Conservation (phyloP, 495 filamentous ascomycete genomes). For the Rhypophila decipiens region DNA sequence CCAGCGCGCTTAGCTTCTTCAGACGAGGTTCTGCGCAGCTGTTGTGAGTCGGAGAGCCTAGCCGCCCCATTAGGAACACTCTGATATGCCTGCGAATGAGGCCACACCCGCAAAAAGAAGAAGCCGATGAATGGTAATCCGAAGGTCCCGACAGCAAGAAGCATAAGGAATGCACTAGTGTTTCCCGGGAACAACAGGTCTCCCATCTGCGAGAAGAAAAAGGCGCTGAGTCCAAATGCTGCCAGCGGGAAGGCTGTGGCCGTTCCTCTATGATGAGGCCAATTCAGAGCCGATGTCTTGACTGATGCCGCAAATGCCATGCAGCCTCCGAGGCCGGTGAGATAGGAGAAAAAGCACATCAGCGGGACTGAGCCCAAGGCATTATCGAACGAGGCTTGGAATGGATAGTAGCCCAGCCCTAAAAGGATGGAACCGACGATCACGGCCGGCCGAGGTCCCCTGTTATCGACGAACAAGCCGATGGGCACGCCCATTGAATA, state of each 20-base stretch:
- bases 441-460: slow-evolving; percentile 71
- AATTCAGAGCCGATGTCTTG: slow-evolving; percentile 87
- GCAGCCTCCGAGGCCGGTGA: slow-evolving; percentile 84
- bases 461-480: slow-evolving; percentile 78
- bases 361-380: slow-evolving; percentile 60
- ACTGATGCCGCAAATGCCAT: slow-evolving; percentile 79
- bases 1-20: slow-evolving; percentile 37
- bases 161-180: slow-evolving; percentile 69
- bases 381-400: slow-evolving; percentile 57
- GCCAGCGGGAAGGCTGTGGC: slow-evolving; percentile 90
- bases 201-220: slow-evolving; percentile 84
- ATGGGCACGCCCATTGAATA: slow-evolving; percentile 86
- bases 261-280: slow-evolving; percentile 84
- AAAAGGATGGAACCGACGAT: slow-evolving; percentile 66
- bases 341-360: slow-evolving; percentile 73
- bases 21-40: slow-evolving; percentile 57
- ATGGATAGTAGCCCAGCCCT: slow-evolving; percentile 72
- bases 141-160: slow-evolving; percentile 78
- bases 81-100: slow-evolving; percentile 57
- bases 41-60: slow-evolving; percentile 46
- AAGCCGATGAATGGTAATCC: slow-evolving; percentile 64
- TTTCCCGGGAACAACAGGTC: slow-evolving; percentile 76
- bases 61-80: slow-evolving; percentile 48
- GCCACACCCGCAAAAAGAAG: slow-evolving; percentile 75
- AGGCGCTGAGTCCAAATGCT: slow-evolving; percentile 89